Evolutionary conservation across 176 grass and related monocot genomes (phyloP).

Genomic region (Carex pumila): DNA sequence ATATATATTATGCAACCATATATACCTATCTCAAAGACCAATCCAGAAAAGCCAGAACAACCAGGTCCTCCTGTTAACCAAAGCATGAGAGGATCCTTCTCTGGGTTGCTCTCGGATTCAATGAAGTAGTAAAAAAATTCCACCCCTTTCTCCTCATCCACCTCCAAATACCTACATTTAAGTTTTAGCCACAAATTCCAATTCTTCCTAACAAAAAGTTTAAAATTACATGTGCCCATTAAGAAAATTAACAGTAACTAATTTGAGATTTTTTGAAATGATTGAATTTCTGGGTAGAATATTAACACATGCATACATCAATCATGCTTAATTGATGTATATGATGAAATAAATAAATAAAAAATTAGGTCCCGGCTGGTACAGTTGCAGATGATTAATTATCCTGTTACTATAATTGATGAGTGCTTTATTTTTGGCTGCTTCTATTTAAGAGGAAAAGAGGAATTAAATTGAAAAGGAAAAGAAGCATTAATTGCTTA

Average conservation of each 20-base stretch:
- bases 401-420: not conserved
- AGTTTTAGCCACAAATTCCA: not conserved
- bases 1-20: not conserved
- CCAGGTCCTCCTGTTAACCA: slow-evolving; percentile 65
- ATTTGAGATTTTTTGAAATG: too few species aligned
- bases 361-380: too few species aligned
- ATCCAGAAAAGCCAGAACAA: slow-evolving; percentile 39
- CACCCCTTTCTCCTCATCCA: slow-evolving; percentile 34
- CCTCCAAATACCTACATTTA: slow-evolving; percentile 41
- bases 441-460: not conserved
- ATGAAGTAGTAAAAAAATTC: slow-evolving; percentile 64
- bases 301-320: not conserved
- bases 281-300: too few species aligned
- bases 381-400: too few species aligned
- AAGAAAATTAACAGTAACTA: too few species aligned
- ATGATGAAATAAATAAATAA: not conserved
- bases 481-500: not conserved
- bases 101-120: slow-evolving; percentile 42
- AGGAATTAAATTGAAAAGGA: not conserved
- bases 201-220: not conserved
- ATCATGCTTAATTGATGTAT: not conserved
- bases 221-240: not conserved
- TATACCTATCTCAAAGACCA: slow-evolving; percentile 45
- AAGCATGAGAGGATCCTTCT: slow-evolving; percentile 41
- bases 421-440: not conserved